These are phyloP conservation scores for Plenodomus lindquistii DNA, from an alignment of 2,329 filamentous ascomycete genomes.

Conservation along the genomic window DNA sequence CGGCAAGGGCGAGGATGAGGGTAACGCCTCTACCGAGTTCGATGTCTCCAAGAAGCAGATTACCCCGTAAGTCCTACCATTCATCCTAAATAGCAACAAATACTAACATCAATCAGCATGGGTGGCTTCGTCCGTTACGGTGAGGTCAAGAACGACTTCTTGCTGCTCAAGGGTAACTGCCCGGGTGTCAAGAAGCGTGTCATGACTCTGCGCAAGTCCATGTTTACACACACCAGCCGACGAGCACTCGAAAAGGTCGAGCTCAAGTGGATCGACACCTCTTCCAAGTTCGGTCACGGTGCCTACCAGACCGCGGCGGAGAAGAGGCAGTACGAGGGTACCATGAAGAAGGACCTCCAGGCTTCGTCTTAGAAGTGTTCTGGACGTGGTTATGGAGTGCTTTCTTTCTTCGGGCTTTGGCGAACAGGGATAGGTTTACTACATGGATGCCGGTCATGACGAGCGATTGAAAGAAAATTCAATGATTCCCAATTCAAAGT, in stretches of 20 bases:
- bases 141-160: constrained; percentile 98
- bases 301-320: constrained; percentile 98
- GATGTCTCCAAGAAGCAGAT: constrained; percentile 99
- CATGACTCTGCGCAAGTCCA: constrained; percentile 97
- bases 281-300: constrained; percentile 99
- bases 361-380: constrained; percentile 54
- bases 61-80: constrained; percentile 81
- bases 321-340: constrained; percentile 97
- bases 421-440: constrained; percentile 43
- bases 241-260: constrained; percentile 98
- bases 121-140: constrained; percentile 99
- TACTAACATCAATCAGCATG: constrained; percentile 66
- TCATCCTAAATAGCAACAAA: neutral
- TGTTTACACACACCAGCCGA: constrained; percentile 95
- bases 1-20: constrained; percentile 87
- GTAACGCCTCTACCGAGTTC: constrained; percentile 91
- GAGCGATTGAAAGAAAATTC: constrained; percentile 41
- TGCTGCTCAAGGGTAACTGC: constrained; percentile 96
- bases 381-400: constrained; percentile 30
- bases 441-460: constrained; percentile 36
- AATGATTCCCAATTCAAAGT: constrained; percentile 39
- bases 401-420: constrained; percentile 43
- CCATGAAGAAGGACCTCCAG: constrained; percentile 96
- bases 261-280: constrained; percentile 99
- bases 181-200: constrained; percentile 99